A percentile compares a stretch with the other conserved stretches of the same genome.
These are phyloP conservation scores for Irpex sp. DNA, from an alignment of 1,284 basidiomycete genomes.

Conservation along the genomic window DNA sequence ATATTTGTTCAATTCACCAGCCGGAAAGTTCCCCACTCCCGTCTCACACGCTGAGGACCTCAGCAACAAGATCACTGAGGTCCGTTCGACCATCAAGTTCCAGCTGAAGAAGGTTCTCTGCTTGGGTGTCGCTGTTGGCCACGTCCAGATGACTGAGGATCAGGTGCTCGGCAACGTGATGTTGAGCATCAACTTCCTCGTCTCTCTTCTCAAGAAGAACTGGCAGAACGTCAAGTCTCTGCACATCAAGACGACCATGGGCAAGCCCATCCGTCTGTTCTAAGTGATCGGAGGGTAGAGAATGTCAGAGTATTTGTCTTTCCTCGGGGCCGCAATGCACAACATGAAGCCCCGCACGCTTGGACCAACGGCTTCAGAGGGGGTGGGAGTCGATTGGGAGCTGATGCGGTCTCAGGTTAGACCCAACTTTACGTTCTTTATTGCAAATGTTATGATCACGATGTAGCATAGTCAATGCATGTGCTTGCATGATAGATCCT, in stretches of 20 bases:
- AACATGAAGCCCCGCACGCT: slow-evolving; percentile 91
- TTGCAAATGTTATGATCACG: slow-evolving; percentile 1
- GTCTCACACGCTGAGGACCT: slow-evolving; percentile 94
- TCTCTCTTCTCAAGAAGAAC: slow-evolving; percentile 99
- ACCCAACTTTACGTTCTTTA: background rate
- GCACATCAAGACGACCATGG: slow-evolving; percentile 99
- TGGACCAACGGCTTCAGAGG: slow-evolving; percentile 77
- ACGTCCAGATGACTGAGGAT: slow-evolving; percentile 97
- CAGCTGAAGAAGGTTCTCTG: slow-evolving; percentile 99
- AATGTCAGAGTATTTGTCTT: slow-evolving; percentile 5
- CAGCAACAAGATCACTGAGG: slow-evolving; percentile 89
- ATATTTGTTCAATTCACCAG: slow-evolving; percentile 35
- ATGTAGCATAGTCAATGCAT: background rate
- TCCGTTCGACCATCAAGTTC: slow-evolving; percentile 99
- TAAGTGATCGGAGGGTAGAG: slow-evolving; percentile 36
- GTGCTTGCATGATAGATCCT: background rate
- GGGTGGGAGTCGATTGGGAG: slow-evolving; percentile 80
- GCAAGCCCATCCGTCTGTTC: slow-evolving; percentile 94
- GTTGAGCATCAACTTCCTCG: slow-evolving; percentile 99
- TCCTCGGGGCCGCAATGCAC: slow-evolving; percentile 59
- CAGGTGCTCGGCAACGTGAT: slow-evolving; percentile 97
- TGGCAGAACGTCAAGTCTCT: slow-evolving; percentile 99
- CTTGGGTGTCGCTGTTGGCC: slow-evolving; percentile 97
- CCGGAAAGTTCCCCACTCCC: slow-evolving; percentile 99
- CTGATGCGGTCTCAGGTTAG: slow-evolving; percentile 45